These are phyloP conservation scores for Hsuehochloa calcarea DNA, from an alignment of 176 grass and related monocot species.

Conservation along the genomic window DNA sequence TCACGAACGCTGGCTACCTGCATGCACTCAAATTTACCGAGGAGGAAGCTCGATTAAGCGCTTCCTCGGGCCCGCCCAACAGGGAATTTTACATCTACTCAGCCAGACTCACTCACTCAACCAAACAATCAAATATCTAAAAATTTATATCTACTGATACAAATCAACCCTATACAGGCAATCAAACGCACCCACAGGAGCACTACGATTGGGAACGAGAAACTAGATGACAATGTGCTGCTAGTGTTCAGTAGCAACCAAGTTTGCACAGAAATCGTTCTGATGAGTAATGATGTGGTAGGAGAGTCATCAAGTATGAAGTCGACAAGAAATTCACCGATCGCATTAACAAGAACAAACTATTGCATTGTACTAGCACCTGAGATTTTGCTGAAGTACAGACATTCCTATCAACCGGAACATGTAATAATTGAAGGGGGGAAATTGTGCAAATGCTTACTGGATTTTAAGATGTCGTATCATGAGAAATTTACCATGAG, in stretches of 20 bases:
- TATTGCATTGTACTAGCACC: background rate
- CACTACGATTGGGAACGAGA: no score
- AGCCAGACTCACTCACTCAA: no score
- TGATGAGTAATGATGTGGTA: no score
- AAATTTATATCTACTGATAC: no score
- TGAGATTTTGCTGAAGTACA: background rate
- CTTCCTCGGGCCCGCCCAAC: no score
- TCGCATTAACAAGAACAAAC: background rate
- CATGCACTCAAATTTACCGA: no score
- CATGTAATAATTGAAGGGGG: background rate
- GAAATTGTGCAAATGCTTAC: background rate
- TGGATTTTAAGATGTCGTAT: background rate
- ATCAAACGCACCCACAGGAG: no score
- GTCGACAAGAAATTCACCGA: background rate
- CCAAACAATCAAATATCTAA: no score
- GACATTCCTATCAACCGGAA: background rate
- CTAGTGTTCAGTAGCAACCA: background rate
- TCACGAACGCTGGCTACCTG: no score
- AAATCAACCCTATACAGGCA: no score
- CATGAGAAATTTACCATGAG: background rate
- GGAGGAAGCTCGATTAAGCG: no score
- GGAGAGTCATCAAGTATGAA: background rate
- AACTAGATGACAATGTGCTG: constrained; percentile 1
- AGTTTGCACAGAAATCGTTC: background rate
- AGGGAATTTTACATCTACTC: no score